Percentiles rank a stretch among this genome's conserved stretches.
These are phyloP conservation scores for Naganishia albida DNA, from an alignment of 1,284 basidiomycete species.

Conservation along the genomic window DNA sequence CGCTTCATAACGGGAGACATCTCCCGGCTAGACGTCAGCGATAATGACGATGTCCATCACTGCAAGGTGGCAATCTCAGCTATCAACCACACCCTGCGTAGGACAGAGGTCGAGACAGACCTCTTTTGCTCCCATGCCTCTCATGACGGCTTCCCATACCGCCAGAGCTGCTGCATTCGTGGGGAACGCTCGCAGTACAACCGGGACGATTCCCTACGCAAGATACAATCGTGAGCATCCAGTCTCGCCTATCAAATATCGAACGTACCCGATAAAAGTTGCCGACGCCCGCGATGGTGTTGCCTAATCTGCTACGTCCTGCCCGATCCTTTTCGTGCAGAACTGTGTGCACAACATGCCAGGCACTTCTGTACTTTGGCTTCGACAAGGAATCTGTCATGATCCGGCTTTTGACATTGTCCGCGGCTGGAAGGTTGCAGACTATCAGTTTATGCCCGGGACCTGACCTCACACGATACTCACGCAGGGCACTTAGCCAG, in stretches of 20 bases:
- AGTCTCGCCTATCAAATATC: too few species aligned
- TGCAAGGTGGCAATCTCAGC: too few species aligned
- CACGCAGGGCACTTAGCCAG: conserved; percentile 50
- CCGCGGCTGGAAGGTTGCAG: conserved; percentile 30
- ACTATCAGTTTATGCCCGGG: background rate
- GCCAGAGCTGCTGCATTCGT: conserved; percentile 53
- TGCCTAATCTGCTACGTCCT: conserved; percentile 42
- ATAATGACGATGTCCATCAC: too few species aligned
- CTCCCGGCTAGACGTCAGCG: too few species aligned
- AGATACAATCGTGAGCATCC: conserved; percentile 6
- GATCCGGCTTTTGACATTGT: conserved; percentile 54
- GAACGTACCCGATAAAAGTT: conserved; percentile 52
- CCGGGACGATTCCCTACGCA: conserved; percentile 50
- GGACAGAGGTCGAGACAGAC: background rate
- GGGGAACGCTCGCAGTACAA: conserved; percentile 51
- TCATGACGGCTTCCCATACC: conserved; percentile 54
- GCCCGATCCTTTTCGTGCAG: conserved; percentile 43
- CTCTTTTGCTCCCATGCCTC: conserved; percentile 28
- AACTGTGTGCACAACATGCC: conserved; percentile 46
- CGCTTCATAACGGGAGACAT: too few species aligned
- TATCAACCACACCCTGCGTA: too few species aligned
- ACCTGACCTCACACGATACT: conserved; percentile 29
- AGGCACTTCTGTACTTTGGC: conserved; percentile 47
- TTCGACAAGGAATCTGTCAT: conserved; percentile 50
- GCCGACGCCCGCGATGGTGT: conserved; percentile 42